Evolutionary conservation across 257 asterid species (phyloP).

Genomic region (Solanum pimpinellifolium): DNA sequence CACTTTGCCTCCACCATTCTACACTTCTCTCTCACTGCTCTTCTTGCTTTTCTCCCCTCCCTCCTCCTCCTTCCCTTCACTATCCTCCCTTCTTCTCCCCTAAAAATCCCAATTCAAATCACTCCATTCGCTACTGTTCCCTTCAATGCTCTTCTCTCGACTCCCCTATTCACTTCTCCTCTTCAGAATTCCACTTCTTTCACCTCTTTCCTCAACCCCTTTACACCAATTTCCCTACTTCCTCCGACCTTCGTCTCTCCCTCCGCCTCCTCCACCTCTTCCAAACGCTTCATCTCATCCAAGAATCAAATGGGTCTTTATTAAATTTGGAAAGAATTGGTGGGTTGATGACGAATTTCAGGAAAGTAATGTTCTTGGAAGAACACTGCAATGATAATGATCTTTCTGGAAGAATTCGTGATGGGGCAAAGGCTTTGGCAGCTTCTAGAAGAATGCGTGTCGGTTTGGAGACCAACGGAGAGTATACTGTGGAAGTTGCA

Average conservation of each 20-base stretch:
- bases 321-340: conserved; percentile 23
- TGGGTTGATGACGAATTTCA: conserved; percentile 65
- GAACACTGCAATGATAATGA: neutral
- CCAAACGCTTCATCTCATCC: neutral
- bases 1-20: conserved; percentile 50
- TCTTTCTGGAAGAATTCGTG: conserved; percentile 26
- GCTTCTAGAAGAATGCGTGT: conserved; percentile 19
- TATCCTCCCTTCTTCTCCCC: conserved; percentile 1
- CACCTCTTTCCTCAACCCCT: conserved; percentile 24
- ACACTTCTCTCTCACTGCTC: conserved; percentile 51
- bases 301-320: neutral
- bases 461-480: neutral
- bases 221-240: conserved; percentile 16
- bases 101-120: conserved; percentile 5
- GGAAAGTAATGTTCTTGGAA: conserved; percentile 3
- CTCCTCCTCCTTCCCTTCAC: neutral
- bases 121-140: conserved; percentile 53
- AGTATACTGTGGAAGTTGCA: conserved; percentile 27
- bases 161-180: conserved; percentile 38
- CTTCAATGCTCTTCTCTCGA: conserved; percentile 49
- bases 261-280: conserved; percentile 48
- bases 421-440: conserved; percentile 34
- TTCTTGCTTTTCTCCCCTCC: conserved; percentile 53
- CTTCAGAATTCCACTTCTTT: conserved; percentile 33
- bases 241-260: conserved; percentile 64